Base-by-base conservation (phyloP, 2,329 filamentous ascomycete genomes). In the Venturia asperata region DNA sequence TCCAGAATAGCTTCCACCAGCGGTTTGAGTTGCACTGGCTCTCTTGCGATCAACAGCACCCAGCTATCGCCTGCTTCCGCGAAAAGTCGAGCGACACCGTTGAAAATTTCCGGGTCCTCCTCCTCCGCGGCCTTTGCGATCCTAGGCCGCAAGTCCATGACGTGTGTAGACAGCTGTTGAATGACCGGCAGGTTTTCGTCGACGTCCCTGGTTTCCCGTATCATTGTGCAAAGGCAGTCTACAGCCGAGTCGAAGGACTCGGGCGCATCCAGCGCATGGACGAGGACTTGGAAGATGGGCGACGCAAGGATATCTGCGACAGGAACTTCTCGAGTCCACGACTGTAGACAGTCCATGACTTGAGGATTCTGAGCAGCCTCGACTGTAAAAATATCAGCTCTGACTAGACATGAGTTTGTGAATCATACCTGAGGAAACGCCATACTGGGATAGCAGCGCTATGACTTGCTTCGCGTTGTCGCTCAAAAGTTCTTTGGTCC, bases 321-420 rank as follows among this genome's bases (percentile, higher is more conserved):
- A 0, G 93, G 91, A 7, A 99, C 91, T 77, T 99, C 94, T 70
- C 92, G 86, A 70, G 97, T 84, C 94, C 94, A 99, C 3, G 94
- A 97, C 41, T 92, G 95, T 70, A 97, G 92, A 75, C 94, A 97
- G 72, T 97, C 91, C 75, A 97, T 87, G 61, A 99, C 83, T 72
- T 92, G 89, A 2, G 93, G 92, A 72, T 97, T 96, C 68, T 87
- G 88, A 10, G 91, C 85, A 30, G 93, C 92, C 61, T 85, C 80
- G 62, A 83, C 91, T 92, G 71, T n/a, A 65, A 66, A 67, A 65
- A 2, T 2, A 34, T 41, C 52, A 21, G 56, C 24, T 43, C 60
- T 24, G 39, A 21, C 21, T 41, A 4, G 19, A 24, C 43, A 21
- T 47, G 3, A 42, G 7, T n/a, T 47, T 42, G 45, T 39, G 27